These are phyloP conservation scores for Amanita inopinata DNA, from an alignment of 768 basidiomycete species.

Conservation along the genomic window DNA sequence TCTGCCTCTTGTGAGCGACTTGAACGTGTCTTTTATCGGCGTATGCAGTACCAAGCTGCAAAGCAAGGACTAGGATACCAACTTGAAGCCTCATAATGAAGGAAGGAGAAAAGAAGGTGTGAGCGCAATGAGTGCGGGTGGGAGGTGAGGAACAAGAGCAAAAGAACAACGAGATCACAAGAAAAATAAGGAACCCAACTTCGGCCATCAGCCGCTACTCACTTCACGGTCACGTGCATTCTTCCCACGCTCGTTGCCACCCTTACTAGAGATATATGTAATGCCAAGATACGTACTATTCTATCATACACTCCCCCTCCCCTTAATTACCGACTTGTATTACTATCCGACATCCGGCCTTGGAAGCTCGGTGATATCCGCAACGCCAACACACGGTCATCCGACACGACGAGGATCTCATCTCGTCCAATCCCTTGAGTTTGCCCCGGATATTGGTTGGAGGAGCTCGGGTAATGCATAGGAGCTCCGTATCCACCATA, in stretches of 20 bases:
- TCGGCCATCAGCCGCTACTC: background rate
- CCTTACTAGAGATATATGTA: no score
- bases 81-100: slow-evolving; percentile 35
- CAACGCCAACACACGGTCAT: slow-evolving; percentile 73
- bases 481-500: slow-evolving; percentile 26
- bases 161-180: no score
- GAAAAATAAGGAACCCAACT: slow-evolving; percentile 7
- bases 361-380: slow-evolving; percentile 37
- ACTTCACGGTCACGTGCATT: slow-evolving; percentile 23
- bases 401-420: slow-evolving; percentile 85
- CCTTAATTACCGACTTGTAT: no score
- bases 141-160: slow-evolving; percentile 12
- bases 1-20: slow-evolving; percentile 32
- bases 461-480: slow-evolving; percentile 7
- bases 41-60: slow-evolving; percentile 25
- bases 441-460: slow-evolving; percentile 30
- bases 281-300: no score
- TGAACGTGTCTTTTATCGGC: slow-evolving; percentile 29
- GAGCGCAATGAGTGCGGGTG: slow-evolving; percentile 10
- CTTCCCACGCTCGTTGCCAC: no score
- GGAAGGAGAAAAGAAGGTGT: slow-evolving; percentile 20
- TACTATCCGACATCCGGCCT: slow-evolving; percentile 32
- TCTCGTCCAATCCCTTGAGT: slow-evolving; percentile 52
- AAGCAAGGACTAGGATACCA: slow-evolving; percentile 35
- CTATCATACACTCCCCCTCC: no score